phyloP scores from a whole-genome alignment of 2,329 filamentous ascomycete genomes.

The Cercospora sojina region DNA sequence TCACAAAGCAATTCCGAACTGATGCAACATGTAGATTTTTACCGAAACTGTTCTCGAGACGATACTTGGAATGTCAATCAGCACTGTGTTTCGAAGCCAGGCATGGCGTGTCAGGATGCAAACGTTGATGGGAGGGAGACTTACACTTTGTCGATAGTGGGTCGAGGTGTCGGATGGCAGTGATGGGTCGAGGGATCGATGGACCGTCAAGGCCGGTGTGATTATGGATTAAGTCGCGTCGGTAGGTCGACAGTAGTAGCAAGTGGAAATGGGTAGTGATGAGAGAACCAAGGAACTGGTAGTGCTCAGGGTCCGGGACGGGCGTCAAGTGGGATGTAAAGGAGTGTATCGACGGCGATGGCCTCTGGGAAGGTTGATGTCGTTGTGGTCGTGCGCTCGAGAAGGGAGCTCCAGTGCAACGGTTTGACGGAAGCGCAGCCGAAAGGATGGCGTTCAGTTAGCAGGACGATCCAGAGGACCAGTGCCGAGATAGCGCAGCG shows the following conservation, averaged over 20 bases:
- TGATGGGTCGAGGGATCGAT: conserved; percentile 12
- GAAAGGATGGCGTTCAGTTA: conserved; percentile 34
- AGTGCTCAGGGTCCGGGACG: conserved; percentile 34
- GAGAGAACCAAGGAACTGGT: conserved; percentile 23
- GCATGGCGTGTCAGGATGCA: neutral
- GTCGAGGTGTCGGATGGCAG: conserved; percentile 3
- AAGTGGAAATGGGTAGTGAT: conserved; percentile 28
- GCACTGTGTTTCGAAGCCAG: neutral
- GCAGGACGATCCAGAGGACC: conserved; percentile 35
- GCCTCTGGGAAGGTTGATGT: conserved; percentile 27
- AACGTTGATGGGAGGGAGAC: conserved; percentile 8
- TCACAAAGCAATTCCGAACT: conserved; percentile 23
- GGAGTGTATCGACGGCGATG: conserved; percentile 35
- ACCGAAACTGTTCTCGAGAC: neutral
- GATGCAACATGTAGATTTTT: conserved; percentile 31
- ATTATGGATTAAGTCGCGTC: conserved; percentile 33
- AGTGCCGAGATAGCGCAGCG: conserved; percentile 36
- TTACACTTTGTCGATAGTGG: conserved; percentile 7
- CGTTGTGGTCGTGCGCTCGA: conserved; percentile 26
- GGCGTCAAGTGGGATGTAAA: conserved; percentile 39
- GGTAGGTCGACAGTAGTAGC: conserved; percentile 24
- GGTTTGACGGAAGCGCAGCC: conserved; percentile 34
- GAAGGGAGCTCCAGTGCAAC: conserved; percentile 33
- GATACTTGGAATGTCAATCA: conserved; percentile 2
- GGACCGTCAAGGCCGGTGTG: conserved; percentile 25